phyloP scores from a whole-genome alignment of 345 rosid genomes.

The Eutrema yunnanense region DNA sequence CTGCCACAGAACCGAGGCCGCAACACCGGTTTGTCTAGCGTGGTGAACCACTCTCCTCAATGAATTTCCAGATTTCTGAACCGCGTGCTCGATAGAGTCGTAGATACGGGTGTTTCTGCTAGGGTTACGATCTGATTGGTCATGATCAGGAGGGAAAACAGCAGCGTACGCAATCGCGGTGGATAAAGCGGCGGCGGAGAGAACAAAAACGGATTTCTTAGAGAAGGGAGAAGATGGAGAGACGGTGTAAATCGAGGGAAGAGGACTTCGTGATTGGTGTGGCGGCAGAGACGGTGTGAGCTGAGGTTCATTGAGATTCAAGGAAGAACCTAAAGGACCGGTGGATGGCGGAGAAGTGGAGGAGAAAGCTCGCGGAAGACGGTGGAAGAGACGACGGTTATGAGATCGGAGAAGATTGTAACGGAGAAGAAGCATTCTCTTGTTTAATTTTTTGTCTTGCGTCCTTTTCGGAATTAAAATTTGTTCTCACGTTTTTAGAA shows the following conservation, averaged over 20 bases:
- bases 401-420: constrained; percentile 36
- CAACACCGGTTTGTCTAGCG: constrained; percentile 63
- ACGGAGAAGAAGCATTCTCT: constrained; percentile 47
- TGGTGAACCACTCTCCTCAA: constrained; percentile 51
- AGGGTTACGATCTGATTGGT: constrained; percentile 10
- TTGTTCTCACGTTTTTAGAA: not conserved
- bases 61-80: constrained; percentile 57
- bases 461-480: constrained; percentile 15
- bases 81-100: constrained; percentile 38
- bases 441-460: not conserved
- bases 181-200: constrained; percentile 62
- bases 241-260: constrained; percentile 28
- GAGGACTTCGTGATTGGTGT: constrained; percentile 20
- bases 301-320: constrained; percentile 25
- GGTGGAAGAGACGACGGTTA: constrained; percentile 33
- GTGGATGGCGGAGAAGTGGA: constrained; percentile 36
- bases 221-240: constrained; percentile 24
- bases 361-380: constrained; percentile 36
- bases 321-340: constrained; percentile 21
- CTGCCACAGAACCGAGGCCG: constrained; percentile 88
- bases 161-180: constrained; percentile 41
- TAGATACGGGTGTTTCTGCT: constrained; percentile 30
- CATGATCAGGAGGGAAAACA: constrained; percentile 29
- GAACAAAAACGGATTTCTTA: constrained; percentile 39
- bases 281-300: constrained; percentile 27